Conservation (phyloP, 805 yeast species). For the Phaffomyces thermotolerans region DNA sequence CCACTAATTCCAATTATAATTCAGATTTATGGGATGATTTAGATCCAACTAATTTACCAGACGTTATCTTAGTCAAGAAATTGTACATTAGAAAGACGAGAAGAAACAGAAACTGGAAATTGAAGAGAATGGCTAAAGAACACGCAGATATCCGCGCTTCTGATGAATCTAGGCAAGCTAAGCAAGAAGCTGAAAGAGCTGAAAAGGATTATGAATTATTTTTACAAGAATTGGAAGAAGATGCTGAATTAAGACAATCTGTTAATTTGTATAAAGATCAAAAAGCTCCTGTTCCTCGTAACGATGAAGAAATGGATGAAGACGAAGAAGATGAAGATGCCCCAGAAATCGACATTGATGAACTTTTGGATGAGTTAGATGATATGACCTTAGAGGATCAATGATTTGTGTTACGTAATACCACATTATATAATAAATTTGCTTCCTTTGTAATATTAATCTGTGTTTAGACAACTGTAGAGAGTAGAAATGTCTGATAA, state of each 20-base stretch:
- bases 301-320: constrained; percentile 38
- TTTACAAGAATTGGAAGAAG: constrained; percentile 97
- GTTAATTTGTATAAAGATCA: constrained; percentile 79
- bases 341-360: constrained; percentile 85
- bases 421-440: neutral
- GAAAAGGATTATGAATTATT: constrained; percentile 92
- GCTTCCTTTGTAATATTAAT: no score
- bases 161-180: constrained; percentile 64
- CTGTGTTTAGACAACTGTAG: neutral
- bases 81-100: constrained; percentile 72
- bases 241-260: constrained; percentile 84
- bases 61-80: constrained; percentile 84
- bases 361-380: constrained; percentile 88
- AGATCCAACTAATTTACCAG: constrained; percentile 62
- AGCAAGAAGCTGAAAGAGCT: constrained; percentile 84
- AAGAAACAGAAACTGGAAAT: constrained; percentile 80
- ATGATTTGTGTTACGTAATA: neutral
- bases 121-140: constrained; percentile 96
- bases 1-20: constrained; percentile 82
- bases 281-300: constrained; percentile 8
- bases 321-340: constrained; percentile 74
- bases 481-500: neutral
- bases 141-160: constrained; percentile 82
- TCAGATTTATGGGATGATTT: constrained; percentile 73
- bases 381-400: constrained; percentile 78